Conservation (phyloP, 257 asterid species). For the Anisodus acutangulus region DNA sequence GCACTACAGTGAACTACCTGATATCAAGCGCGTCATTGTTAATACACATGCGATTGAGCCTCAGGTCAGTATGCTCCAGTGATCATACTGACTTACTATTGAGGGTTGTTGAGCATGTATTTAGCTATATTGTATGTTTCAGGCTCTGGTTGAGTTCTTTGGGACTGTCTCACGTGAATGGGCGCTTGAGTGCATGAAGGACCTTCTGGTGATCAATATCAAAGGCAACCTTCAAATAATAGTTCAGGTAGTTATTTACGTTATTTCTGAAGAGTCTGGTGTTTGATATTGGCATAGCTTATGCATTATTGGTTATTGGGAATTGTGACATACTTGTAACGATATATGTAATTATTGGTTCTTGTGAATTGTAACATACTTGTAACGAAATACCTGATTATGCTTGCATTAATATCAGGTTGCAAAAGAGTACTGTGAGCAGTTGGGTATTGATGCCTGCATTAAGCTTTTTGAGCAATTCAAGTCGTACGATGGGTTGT, state of each 20-base stretch:
- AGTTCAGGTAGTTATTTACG: slow-evolving; percentile 68
- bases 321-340: not conserved
- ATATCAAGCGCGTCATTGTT: slow-evolving; percentile 96
- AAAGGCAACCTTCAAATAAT: slow-evolving; percentile 97
- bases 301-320: not conserved
- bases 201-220: slow-evolving; percentile 81
- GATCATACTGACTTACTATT: slow-evolving; percentile 17
- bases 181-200: slow-evolving; percentile 98
- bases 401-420: slow-evolving; percentile 52
- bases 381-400: not conserved
- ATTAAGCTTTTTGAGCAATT: slow-evolving; percentile 96
- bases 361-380: not conserved
- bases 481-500: slow-evolving; percentile 95
- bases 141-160: slow-evolving; percentile 94
- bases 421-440: slow-evolving; percentile 98
- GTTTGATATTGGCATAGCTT: not conserved
- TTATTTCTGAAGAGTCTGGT: slow-evolving; percentile 1
- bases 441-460: slow-evolving; percentile 92
- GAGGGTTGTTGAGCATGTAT: slow-evolving; percentile 13
- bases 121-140: slow-evolving; percentile 41
- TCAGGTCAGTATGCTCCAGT: slow-evolving; percentile 59
- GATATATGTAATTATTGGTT: not conserved
- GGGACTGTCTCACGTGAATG: slow-evolving; percentile 92
- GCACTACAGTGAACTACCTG: slow-evolving; percentile 95
- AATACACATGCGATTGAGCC: slow-evolving; percentile 99